These are phyloP conservation scores for Calocybe indica DNA, from an alignment of 768 basidiomycete genomes.

Conservation along the genomic window DNA sequence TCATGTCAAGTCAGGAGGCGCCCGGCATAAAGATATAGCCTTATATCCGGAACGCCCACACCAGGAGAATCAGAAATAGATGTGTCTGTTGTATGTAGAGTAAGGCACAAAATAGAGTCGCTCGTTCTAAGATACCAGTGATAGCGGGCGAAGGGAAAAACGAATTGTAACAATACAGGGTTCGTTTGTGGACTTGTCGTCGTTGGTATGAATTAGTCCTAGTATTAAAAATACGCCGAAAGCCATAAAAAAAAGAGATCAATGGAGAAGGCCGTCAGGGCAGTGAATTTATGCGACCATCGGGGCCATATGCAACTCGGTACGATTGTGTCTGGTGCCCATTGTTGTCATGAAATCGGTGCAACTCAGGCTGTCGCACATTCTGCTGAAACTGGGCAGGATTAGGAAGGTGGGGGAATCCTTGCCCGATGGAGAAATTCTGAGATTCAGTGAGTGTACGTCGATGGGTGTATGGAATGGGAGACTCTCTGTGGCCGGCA, in stretches of 20 bases:
- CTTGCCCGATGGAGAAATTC: constrained; percentile 41
- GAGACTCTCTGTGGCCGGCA: constrained; percentile 32
- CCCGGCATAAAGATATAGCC: background rate
- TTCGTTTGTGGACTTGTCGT: constrained; percentile 5
- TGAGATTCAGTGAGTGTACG: constrained; percentile 55
- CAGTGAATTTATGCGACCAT: constrained; percentile 41
- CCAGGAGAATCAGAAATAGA: no score
- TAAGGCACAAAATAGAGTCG: background rate
- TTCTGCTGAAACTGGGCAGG: constrained; percentile 33
- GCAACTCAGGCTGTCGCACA: constrained; percentile 39
- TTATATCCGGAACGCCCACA: background rate
- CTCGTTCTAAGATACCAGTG: constrained; percentile 3
- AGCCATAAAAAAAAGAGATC: background rate
- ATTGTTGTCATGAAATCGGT: constrained; percentile 27
- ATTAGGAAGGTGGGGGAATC: constrained; percentile 43
- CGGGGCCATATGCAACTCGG: constrained; percentile 34
- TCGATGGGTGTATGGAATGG: constrained; percentile 48
- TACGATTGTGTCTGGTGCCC: constrained; percentile 21
- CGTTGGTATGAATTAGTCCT: constrained; percentile 12
- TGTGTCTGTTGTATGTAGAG: no score
- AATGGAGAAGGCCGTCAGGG: constrained; percentile 27
- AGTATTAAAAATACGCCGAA: constrained; percentile 4
- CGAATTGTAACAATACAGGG: constrained; percentile 21
- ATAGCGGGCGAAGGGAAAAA: constrained; percentile 2
- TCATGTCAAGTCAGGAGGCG: background rate